Conservation (phyloP, 441 rosid species). For the Pelargonium myrrhifolium region DNA sequence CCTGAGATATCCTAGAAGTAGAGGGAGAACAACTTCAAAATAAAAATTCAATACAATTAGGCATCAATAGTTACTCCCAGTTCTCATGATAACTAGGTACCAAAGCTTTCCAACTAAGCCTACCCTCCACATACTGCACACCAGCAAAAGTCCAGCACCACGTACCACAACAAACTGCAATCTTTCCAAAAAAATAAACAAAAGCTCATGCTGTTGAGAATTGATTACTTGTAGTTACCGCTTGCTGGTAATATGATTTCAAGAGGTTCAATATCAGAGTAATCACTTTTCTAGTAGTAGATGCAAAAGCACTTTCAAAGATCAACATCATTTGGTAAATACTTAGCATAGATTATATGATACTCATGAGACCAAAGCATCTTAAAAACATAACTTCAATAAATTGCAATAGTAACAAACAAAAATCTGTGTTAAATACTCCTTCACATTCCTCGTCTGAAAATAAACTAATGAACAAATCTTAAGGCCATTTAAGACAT, state of each 20-base stretch:
- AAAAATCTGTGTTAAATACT: neutral
- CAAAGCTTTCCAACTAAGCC: neutral
- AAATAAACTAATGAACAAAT: neutral
- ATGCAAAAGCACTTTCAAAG: neutral
- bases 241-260: neutral
- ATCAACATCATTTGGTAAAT: neutral
- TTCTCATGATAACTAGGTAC: conserved; percentile 2
- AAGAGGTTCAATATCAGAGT: neutral
- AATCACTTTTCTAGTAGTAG: neutral
- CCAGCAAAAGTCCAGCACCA: neutral
- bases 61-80: neutral
- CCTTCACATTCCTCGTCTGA: neutral
- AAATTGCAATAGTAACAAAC: neutral
- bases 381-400: neutral
- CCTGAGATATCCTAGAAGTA: neutral
- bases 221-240: neutral
- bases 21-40: neutral
- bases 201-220: neutral
- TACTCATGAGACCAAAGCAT: neutral
- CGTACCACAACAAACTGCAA: neutral
- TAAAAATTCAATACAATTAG: neutral
- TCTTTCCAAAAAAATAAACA: neutral
- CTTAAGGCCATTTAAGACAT: neutral
- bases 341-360: neutral
- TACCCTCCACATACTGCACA: neutral